Percentiles rank a stretch among this genome's conserved stretches.
Conservation (phyloP, 2,329 filamentous ascomycete species). For the Orbilia blumenaviensis region DNA sequence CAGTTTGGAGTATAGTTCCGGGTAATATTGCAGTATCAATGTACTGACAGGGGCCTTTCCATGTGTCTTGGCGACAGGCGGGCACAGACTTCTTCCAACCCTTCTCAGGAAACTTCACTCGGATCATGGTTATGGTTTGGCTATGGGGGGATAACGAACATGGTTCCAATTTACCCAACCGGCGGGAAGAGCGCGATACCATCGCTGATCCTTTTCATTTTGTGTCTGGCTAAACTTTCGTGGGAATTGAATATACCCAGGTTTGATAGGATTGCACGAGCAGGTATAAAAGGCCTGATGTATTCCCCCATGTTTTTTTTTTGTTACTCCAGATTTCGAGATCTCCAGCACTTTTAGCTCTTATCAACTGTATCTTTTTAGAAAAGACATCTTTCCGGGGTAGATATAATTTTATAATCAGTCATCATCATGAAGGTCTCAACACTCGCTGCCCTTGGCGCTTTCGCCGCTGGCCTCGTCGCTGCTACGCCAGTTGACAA, state of each 20-base stretch:
- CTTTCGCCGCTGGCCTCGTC: conserved; percentile 33
- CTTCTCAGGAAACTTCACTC: not conserved
- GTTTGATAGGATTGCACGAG: conserved; percentile 12
- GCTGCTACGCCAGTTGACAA: conserved; percentile 48
- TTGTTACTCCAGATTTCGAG: conserved; percentile 35
- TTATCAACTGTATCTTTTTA: conserved; percentile 7
- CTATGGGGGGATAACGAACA: conserved; percentile 11
- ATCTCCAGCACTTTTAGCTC: conserved; percentile 39
- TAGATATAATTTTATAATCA: conserved; percentile 22
- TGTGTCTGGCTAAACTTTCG: conserved; percentile 46
- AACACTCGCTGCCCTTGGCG: conserved; percentile 37
- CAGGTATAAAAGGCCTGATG: conserved; percentile 46
- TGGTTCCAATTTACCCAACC: conserved; percentile 45
- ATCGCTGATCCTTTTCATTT: conserved; percentile 50
- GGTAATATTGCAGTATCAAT: conserved; percentile 44
- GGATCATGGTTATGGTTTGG: conserved; percentile 12
- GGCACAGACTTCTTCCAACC: conserved; percentile 39
- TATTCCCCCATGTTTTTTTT: conserved; percentile 52
- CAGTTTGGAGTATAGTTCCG: conserved; percentile 44
- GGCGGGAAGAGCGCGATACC: conserved; percentile 43
- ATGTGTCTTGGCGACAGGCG: conserved; percentile 26
- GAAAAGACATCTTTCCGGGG: conserved; percentile 22
- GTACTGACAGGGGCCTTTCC: conserved; percentile 32
- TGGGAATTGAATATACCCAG: conserved; percentile 20
- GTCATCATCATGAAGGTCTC: conserved; percentile 49